phyloP scores from a whole-genome alignment of 345 rosid genomes.

The Hevea brasiliensis region DNA sequence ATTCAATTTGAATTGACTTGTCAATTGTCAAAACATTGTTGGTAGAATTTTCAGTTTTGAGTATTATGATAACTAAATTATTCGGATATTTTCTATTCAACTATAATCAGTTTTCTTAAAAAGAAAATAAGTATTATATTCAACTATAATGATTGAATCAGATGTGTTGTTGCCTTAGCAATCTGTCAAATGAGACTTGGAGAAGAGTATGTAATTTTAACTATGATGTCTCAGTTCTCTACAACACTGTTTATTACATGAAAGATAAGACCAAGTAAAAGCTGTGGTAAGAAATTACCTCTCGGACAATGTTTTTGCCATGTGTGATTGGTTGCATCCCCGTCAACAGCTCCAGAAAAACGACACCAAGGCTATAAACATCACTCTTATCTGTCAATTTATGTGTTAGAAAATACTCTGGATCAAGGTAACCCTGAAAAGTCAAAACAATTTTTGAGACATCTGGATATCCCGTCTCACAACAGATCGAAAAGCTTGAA shows the following conservation, averaged over 20 bases:
- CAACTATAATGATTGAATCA: too few relatives aligned
- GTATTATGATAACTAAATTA: too few relatives aligned
- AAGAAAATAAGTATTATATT: too few relatives aligned
- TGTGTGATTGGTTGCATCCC: constrained; percentile 94
- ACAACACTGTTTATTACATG: neutral
- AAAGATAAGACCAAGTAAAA: neutral
- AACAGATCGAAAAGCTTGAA: neutral
- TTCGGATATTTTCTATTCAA: too few relatives aligned
- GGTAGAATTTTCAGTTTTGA: too few relatives aligned
- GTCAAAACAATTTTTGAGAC: neutral
- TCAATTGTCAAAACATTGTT: too few relatives aligned
- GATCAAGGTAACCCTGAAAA: constrained; percentile 95
- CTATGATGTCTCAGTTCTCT: neutral
- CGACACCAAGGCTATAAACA: constrained; percentile 93
- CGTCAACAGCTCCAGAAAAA: constrained; percentile 87
- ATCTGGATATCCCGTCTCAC: neutral
- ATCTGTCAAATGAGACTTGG: too few relatives aligned
- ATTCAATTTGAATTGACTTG: too few relatives aligned
- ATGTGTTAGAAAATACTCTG: constrained; percentile 90
- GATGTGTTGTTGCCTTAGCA: too few relatives aligned
- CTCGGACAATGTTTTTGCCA: constrained; percentile 96
- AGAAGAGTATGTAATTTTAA: neutral
- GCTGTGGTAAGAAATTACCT: constrained; percentile 45
- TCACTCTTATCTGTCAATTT: constrained; percentile 95
- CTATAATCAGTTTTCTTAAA: too few relatives aligned